Conservation (phyloP, 2,329 filamentous ascomycete species). For the Aureobasidium uvarum region DNA sequence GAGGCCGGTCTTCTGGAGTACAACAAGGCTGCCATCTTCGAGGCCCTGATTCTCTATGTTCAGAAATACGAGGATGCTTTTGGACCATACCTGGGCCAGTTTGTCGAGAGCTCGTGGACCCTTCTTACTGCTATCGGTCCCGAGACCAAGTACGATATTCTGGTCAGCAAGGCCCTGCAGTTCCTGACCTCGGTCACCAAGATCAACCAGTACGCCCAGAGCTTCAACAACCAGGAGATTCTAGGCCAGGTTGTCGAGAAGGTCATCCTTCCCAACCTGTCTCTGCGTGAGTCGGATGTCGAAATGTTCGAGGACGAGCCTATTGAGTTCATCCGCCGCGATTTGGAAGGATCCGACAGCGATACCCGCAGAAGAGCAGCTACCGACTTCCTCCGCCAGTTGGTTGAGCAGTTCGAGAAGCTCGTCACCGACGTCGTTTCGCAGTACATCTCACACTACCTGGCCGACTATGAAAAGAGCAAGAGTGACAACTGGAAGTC, state of each 20-base stretch:
- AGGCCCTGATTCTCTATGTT: conserved; percentile 83
- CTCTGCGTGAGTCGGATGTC: conserved; percentile 85
- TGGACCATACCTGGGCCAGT: conserved; percentile 71
- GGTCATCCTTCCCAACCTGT: conserved; percentile 90
- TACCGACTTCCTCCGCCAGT: conserved; percentile 86
- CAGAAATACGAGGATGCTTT: conserved; percentile 97
- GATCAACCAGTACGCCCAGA: conserved; percentile 71
- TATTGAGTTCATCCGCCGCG: conserved; percentile 94
- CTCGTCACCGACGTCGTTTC: conserved; percentile 84
- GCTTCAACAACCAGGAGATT: conserved; percentile 79
- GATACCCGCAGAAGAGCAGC: conserved; percentile 89
- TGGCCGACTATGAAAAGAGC: conserved; percentile 69
- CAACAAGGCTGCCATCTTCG: conserved; percentile 91
- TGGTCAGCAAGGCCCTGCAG: conserved; percentile 91
- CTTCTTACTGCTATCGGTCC: conserved; percentile 81
- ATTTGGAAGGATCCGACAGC: conserved; percentile 93
- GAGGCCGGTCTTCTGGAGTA: conserved; percentile 82
- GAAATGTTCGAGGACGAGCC: conserved; percentile 98
- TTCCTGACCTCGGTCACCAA: conserved; percentile 89
- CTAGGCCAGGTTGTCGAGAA: conserved; percentile 90
- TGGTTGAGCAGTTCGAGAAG: conserved; percentile 84
- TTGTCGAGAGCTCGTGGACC: conserved; percentile 88
- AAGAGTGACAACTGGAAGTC: conserved; percentile 79
- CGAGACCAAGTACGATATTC: conserved; percentile 88
- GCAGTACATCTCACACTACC: conserved; percentile 81